Evolutionary conservation across 768 basidiomycete species (phyloP).

Genomic region (Hericium coralloides): DNA sequence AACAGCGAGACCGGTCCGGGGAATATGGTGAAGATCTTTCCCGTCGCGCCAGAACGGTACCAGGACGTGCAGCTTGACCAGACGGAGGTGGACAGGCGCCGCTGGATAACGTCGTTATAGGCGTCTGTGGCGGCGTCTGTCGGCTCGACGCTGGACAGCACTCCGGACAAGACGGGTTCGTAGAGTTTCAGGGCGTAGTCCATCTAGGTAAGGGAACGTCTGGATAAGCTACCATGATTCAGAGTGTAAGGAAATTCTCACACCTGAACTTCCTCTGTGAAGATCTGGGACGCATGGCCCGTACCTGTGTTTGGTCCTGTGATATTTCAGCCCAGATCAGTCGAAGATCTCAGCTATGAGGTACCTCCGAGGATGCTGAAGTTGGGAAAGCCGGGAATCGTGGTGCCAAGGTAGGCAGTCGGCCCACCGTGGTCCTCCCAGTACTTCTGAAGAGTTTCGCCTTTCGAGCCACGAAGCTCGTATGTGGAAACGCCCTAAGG

Average conservation of each 20-base stretch:
- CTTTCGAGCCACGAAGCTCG: slow-evolving; percentile 17
- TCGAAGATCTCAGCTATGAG: neutral
- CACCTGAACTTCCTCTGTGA: slow-evolving; percentile 15
- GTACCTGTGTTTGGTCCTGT: slow-evolving; percentile 16
- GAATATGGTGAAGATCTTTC: slow-evolving; percentile 3
- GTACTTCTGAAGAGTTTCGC: slow-evolving; percentile 19
- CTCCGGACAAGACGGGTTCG: neutral
- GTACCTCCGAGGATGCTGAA: slow-evolving; percentile 24
- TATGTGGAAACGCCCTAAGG: too few relatives aligned
- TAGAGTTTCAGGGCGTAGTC: neutral
- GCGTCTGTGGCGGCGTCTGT: slow-evolving; percentile 11
- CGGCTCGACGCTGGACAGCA: slow-evolving; percentile 6
- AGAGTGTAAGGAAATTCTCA: too few relatives aligned
- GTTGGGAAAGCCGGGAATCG: slow-evolving; percentile 28
- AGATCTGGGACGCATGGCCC: slow-evolving; percentile 16
- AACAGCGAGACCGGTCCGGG: slow-evolving; percentile 8
- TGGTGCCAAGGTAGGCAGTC: slow-evolving; percentile 24
- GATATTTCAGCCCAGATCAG: neutral
- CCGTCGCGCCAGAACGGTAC: slow-evolving; percentile 6
- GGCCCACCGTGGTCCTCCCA: slow-evolving; percentile 23
- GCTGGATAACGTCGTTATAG: slow-evolving; percentile 8
- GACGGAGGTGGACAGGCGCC: slow-evolving; percentile 2
- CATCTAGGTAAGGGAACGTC: neutral
- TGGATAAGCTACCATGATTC: too few relatives aligned
- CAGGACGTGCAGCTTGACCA: slow-evolving; percentile 10